Evolutionary conservation across 176 grass and related monocot species (phyloP).

Genomic region (Typha latifolia): DNA sequence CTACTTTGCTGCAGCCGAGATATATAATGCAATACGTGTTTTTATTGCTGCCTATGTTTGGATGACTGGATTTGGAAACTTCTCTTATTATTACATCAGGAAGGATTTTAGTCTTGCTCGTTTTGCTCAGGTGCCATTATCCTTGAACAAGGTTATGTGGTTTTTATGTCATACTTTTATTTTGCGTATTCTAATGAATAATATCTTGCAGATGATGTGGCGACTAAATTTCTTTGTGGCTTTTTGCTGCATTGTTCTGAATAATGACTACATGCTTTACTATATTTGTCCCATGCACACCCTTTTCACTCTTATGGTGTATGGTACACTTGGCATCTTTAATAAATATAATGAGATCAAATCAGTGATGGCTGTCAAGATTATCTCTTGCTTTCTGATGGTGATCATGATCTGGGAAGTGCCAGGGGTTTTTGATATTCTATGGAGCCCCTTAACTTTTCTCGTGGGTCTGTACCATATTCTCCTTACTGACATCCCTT

Average conservation of each 20-base stretch:
- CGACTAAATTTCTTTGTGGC: constrained; percentile 30
- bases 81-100: constrained; percentile 33
- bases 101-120: constrained; percentile 42
- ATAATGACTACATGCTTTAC: constrained; percentile 74
- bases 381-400: constrained; percentile 29
- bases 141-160: background rate
- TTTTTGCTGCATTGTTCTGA: constrained; percentile 80
- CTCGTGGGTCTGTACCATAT: constrained; percentile 23
- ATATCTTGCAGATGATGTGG: constrained; percentile 79
- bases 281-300: constrained; percentile 95
- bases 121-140: constrained; percentile 27
- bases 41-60: constrained; percentile 37
- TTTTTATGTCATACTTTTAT: constrained; percentile 6
- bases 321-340: constrained; percentile 31
- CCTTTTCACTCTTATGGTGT: constrained; percentile 30
- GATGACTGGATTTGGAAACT: constrained; percentile 35
- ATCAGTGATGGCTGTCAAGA: constrained; percentile 26
- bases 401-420: constrained; percentile 35
- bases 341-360: constrained; percentile 37
- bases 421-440: constrained; percentile 30
- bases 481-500: background rate
- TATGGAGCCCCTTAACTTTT: constrained; percentile 38
- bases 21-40: constrained; percentile 37
- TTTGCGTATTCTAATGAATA: background rate
- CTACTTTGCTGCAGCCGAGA: constrained; percentile 33